Evolutionary conservation across 768 basidiomycete species (phyloP), one percentile per base, ranked within the genome.

Genomic region (Hydnomerulius pinastri): DNA sequence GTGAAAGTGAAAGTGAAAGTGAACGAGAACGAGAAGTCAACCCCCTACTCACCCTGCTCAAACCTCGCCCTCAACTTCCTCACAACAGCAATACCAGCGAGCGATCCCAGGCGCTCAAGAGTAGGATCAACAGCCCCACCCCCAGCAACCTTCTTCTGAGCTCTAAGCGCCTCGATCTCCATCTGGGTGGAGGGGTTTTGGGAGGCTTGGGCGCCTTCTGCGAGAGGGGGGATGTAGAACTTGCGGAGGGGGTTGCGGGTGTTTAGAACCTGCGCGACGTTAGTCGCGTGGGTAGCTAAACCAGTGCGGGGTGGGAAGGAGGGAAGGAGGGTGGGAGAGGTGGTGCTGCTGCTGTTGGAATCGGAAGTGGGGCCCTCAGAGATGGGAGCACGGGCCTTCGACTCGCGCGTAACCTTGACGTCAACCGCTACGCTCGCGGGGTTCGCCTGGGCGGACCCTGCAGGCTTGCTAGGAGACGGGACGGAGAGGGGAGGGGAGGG

Each of bases 111-210:
- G 20, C 30, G 27, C 10, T 45, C 29, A 13, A 47, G n/a, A 33
- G 13, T 6, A 40, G 32, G 42, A 43, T n/a, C 20, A 42, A 39
- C 38, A 20, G 39, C 15, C 15, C 42, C 23, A 25, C 36, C 20
- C n/a, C 35, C 28, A 0, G 36, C 52, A 17, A 41, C 52, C 25
- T 41, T 52, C 46, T 25, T 57, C 41, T 4, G 48, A 6, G 40
- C 23, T n/a, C 53, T 23, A 0, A 45, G 43, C 13, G 56, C 33
- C 36, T 56, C 43, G 15, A 61, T 49, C 37, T 51, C 53, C 1
- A 44, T 50, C 17, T 46, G 48, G 7, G 46, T 51, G 18, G 13
- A 17, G 1, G 35, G 20, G 28, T 54, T 46, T 27, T 6, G 51
- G 12, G 40, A 45, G 2, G 8, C 33, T 18, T 50, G 48, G 11